Base-by-base conservation (phyloP, 2,329 filamentous ascomycete genomes). In the Calonectria pseudoturangicola region DNA sequence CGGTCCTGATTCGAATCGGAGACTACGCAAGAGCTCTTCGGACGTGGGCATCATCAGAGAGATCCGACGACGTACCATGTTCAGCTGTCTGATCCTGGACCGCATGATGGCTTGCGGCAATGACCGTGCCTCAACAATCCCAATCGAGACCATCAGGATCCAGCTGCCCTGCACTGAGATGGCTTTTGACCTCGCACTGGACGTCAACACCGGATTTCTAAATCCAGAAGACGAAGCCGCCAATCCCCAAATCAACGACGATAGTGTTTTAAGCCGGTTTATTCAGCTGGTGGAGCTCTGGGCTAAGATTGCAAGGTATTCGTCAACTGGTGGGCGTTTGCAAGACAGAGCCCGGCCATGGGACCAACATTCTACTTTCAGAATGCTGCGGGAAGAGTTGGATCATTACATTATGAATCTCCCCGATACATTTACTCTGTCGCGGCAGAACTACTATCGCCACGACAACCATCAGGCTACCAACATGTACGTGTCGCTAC, bases 71-170 rank as follows among this genome's bases (percentile, higher is more conserved):
- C 89, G 93, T 8, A 94, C 93, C 0, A 93, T 94, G 86, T 95
- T 93, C 86, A 94, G 93, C 76, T 94, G 93, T 78, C 92, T 93
- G 71, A 91, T 94, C 65, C 86, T 95, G 76, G 93, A 95, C 80
- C 89, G 92, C 3, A 90, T 94, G 82, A 84, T 94, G 28, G 90
- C 92, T 43, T 92, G 90, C 76, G 92, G 92, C 25, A 90, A 90
- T 73, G 88, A 91, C 66, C 87, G 92, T 27, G 87, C 90, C 1
- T 87, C 89, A 16, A 91, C 90, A 79, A 87, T 94, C 51, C 87
- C 88, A 45, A 84, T 89, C 1, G 86, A 90, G 4, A 90, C 93
- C 70, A 82, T 94, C 8, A 86, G 88, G 41, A 91, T 94, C 25
- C 92, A 93, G 79, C 85, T 95, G 5, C 93, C 93, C 2, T 93